A percentile compares a stretch with the other conserved stretches of the same genome.
Conservation (phyloP, 371 early-diverging fungal genomes). For the Lichtheimia ramosa region DNA sequence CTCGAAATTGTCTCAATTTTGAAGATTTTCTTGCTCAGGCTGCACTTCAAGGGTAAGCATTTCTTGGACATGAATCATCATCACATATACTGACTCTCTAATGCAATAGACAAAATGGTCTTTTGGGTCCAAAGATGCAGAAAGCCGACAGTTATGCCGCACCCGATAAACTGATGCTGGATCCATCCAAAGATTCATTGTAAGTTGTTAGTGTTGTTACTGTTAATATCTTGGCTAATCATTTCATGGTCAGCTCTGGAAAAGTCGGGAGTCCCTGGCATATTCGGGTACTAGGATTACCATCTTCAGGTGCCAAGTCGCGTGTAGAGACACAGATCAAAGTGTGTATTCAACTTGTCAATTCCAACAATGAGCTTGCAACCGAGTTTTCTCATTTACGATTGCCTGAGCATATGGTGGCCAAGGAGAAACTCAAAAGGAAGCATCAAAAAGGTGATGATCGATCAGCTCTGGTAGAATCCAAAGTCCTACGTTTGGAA, state of each 20-base stretch:
- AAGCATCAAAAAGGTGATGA: conserved; percentile 42
- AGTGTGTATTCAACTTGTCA: conserved; percentile 69
- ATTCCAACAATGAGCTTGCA: conserved; percentile 59
- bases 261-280: conserved; percentile 39
- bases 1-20: conserved; percentile 48
- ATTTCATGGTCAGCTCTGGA: conserved; percentile 10
- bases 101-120: conserved; percentile 32
- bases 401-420: conserved; percentile 71
- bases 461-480: conserved; percentile 27
- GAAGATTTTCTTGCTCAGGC: conserved; percentile 51
- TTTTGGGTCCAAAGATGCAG: conserved; percentile 28
- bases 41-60: conserved; percentile 38
- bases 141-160: conserved; percentile 24
- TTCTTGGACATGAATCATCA: not conserved
- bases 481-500: conserved; percentile 52
- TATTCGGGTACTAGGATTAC: conserved; percentile 68
- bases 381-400: conserved; percentile 70
- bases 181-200: conserved; percentile 19
- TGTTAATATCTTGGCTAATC: not conserved
- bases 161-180: conserved; percentile 25
- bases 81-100: not conserved
- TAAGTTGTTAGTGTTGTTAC: not conserved
- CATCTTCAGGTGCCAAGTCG: conserved; percentile 72
- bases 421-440: conserved; percentile 61
- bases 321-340: conserved; percentile 86